Conservation (phyloP, 2,329 filamentous ascomycete genomes). For the Pseudogymnoascus sp. region DNA sequence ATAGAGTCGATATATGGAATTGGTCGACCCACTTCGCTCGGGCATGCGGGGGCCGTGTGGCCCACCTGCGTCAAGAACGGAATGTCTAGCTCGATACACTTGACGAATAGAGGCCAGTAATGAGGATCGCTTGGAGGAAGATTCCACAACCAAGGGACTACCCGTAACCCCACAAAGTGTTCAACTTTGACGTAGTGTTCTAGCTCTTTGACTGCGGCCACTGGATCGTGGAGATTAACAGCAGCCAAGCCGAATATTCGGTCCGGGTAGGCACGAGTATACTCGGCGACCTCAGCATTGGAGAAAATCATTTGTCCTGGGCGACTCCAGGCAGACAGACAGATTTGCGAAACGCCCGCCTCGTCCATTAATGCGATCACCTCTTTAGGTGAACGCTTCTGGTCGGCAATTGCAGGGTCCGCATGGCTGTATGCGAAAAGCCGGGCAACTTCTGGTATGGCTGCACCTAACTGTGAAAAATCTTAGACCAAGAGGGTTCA, state of each 20-base stretch:
- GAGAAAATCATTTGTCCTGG: conserved; percentile 19
- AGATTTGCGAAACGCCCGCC: conserved; percentile 17
- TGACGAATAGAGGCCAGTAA: conserved; percentile 24
- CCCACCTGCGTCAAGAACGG: conserved; percentile 25
- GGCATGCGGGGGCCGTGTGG: conserved; percentile 22
- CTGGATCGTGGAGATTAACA: conserved; percentile 22
- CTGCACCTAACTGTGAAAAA: background rate
- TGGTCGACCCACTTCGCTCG: conserved; percentile 23
- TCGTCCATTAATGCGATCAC: conserved; percentile 18
- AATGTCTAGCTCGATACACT: conserved; percentile 24
- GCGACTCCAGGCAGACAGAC: conserved; percentile 18
- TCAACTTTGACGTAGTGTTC: conserved; percentile 23
- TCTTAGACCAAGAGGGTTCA: background rate
- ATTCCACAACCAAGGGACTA: conserved; percentile 24
- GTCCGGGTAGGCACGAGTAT: conserved; percentile 19
- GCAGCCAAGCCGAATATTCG: conserved; percentile 22
- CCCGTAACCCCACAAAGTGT: conserved; percentile 21
- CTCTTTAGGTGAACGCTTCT: conserved; percentile 15
- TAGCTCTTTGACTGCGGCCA: conserved; percentile 21
- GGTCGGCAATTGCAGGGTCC: background rate
- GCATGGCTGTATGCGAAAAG: conserved; percentile 12
- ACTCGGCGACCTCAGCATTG: conserved; percentile 19
- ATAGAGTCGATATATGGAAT: conserved; percentile 23
- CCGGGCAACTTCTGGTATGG: conserved; percentile 10
- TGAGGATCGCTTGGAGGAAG: conserved; percentile 22